phyloP scores from a whole-genome alignment of 345 rosid genomes.

The Corchorus capsularis region DNA sequence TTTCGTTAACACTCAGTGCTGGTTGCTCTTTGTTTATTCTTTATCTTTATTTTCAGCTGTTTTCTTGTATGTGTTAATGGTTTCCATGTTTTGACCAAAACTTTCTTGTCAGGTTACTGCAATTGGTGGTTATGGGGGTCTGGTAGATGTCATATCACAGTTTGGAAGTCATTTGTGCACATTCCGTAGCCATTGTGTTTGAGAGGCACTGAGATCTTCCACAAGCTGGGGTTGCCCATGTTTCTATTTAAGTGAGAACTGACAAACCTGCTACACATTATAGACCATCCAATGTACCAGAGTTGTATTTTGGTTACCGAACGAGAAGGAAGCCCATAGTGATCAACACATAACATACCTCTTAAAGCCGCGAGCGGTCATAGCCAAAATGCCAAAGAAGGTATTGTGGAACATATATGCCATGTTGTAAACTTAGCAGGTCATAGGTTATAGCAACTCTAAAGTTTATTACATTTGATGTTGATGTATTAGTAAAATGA shows the following conservation, averaged over 20 bases:
- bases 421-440: too few relatives aligned
- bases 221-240: neutral
- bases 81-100: neutral
- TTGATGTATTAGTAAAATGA: too few relatives aligned
- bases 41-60: neutral
- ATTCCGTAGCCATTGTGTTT: slow-evolving; percentile 58
- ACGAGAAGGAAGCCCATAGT: too few relatives aligned
- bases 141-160: slow-evolving; percentile 86
- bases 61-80: neutral
- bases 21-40: neutral
- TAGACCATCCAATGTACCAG: neutral
- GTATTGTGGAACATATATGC: too few relatives aligned
- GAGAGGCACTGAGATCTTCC: slow-evolving; percentile 11
- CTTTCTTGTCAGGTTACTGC: slow-evolving; percentile 55
- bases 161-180: slow-evolving; percentile 95
- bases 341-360: too few relatives aligned
- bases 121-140: slow-evolving; percentile 90
- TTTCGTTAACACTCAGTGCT: neutral
- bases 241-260: neutral
- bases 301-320: too few relatives aligned
- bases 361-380: too few relatives aligned
- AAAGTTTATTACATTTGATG: too few relatives aligned
- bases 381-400: too few relatives aligned
- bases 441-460: too few relatives aligned
- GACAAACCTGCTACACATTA: neutral